Evolutionary conservation across 495 filamentous ascomycete species (phyloP).

Genomic region (Talaromyces stipitatus): DNA sequence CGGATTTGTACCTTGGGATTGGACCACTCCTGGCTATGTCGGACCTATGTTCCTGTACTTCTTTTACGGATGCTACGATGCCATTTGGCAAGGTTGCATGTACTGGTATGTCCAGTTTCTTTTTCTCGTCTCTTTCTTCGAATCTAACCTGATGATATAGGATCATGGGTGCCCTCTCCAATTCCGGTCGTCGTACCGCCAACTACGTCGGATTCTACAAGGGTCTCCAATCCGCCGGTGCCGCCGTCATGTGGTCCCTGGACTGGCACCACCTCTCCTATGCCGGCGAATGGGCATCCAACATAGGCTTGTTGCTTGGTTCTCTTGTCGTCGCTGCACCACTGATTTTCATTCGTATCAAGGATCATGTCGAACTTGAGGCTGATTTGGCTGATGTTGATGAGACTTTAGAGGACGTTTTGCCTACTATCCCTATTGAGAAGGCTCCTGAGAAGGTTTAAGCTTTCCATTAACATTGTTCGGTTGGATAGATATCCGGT

Average conservation of each 20-base stretch:
- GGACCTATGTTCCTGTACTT: constrained; percentile 48
- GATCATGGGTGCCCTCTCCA: constrained; percentile 84
- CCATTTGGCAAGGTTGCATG: constrained; percentile 58
- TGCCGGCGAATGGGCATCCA: constrained; percentile 39
- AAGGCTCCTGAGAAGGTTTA: constrained; percentile 4
- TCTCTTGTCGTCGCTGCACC: constrained; percentile 63
- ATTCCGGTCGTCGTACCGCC: constrained; percentile 82
- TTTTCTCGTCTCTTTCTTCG: constrained; percentile 11
- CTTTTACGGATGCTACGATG: constrained; percentile 48
- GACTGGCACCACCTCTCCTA: constrained; percentile 56
- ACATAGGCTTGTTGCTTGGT: constrained; percentile 62
- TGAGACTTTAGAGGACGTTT: constrained; percentile 65
- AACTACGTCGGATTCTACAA: constrained; percentile 93
- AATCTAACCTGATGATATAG: constrained; percentile 30
- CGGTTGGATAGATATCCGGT: neutral
- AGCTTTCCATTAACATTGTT: neutral
- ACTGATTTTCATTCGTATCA: constrained; percentile 63
- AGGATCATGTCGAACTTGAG: constrained; percentile 61
- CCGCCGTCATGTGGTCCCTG: constrained; percentile 72
- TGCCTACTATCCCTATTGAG: constrained; percentile 11
- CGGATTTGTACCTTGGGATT: constrained; percentile 30
- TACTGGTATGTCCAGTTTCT: constrained; percentile 58
- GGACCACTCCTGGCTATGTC: constrained; percentile 29
- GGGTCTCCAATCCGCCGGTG: constrained; percentile 79
- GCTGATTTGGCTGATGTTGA: constrained; percentile 69